Conservation (phyloP, 2,329 filamentous ascomycete genomes). For the Ophiostoma himal-ulmi region DNA sequence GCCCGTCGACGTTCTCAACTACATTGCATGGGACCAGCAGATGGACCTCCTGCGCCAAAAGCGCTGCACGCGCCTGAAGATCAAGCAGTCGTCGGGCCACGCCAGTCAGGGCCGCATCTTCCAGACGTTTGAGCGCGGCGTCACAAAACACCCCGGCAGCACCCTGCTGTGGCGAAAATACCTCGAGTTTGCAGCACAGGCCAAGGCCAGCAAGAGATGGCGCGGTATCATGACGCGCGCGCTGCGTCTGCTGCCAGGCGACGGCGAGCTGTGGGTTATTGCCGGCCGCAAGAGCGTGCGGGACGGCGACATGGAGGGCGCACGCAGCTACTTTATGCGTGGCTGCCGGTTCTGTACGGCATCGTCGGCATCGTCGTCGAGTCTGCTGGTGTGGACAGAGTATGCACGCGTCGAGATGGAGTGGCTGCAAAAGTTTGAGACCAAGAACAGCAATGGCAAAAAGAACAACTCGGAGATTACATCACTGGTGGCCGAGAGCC, state of each 20-base stretch:
- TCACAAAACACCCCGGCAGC: conserved; percentile 76
- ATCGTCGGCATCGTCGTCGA: conserved; percentile 42
- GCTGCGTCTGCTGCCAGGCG: conserved; percentile 77
- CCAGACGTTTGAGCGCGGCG: conserved; percentile 80
- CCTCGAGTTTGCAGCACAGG: conserved; percentile 68
- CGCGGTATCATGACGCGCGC: conserved; percentile 61
- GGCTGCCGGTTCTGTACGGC: conserved; percentile 82
- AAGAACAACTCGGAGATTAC: conserved; percentile 29
- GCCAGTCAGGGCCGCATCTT: conserved; percentile 78
- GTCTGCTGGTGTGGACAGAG: conserved; percentile 71
- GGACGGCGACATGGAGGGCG: conserved; percentile 80
- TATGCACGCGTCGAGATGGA: conserved; percentile 90
- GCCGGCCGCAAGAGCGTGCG: conserved; percentile 72
- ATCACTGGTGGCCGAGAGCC: conserved; percentile 28
- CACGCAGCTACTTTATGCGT: conserved; percentile 78
- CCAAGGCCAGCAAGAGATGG: conserved; percentile 61
- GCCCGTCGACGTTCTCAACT: conserved; percentile 74
- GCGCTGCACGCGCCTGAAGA: conserved; percentile 71
- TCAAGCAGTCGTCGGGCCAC: conserved; percentile 62
- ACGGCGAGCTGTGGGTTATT: conserved; percentile 78
- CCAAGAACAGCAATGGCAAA: conserved; percentile 63
- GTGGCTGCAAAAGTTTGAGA: conserved; percentile 53
- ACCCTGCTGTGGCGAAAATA: conserved; percentile 84
- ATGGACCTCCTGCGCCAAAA: conserved; percentile 74
- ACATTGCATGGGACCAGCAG: conserved; percentile 66